Base-by-base conservation (phyloP, 1,284 basidiomycete species). In the Phellopilus nigrolimitatus region DNA sequence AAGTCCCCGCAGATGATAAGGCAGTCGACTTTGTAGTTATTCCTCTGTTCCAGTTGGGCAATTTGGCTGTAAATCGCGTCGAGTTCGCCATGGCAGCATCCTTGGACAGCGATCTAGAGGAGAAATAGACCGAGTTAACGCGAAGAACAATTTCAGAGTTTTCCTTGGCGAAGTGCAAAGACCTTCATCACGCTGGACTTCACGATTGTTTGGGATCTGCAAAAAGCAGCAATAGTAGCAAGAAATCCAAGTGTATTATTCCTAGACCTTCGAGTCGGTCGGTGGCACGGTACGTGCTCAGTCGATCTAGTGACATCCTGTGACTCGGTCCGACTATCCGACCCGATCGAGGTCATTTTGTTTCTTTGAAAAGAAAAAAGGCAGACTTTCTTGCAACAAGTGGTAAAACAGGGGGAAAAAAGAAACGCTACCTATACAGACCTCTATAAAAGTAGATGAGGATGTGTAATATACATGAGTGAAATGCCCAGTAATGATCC, bases 1-100 rank as follows among this genome's bases (percentile, higher is more conserved):
- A 99, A 97, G 71, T 99, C 95, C 13, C 97, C 97, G 57, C 93
- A 94, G 39, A 95, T 84, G 36, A 99, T 76, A 2, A 99, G 78
- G 1, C 95, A 71, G 62, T 95, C 90, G 49, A 95, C 79, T 46
- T 80, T 83, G 64, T 83, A 82, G 13, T 69, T 68, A 61, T 87
- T 79, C 58, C 66, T 69, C 4, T 62, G 62, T 65, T 93, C 88
- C 46, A 89, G 78, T 17, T 71, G 61, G 1, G 70, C 69, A 47
- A 98, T 82, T 17, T 86, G 80, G n/a, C 72, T 68, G 71, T 98
- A 99, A 53, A 97, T 97, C 7, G 79, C 78, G 64, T 90, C 84
- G 9, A 97, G 80, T 57, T 84, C 79, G 44, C 94, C 97, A 65
- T 99, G 95, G 61, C 89, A 93, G 73, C 95, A 99, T 7, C 97